Evolutionary conservation across 148 eudicot species (phyloP).

Genomic region (Vaccinium darrowii): DNA sequence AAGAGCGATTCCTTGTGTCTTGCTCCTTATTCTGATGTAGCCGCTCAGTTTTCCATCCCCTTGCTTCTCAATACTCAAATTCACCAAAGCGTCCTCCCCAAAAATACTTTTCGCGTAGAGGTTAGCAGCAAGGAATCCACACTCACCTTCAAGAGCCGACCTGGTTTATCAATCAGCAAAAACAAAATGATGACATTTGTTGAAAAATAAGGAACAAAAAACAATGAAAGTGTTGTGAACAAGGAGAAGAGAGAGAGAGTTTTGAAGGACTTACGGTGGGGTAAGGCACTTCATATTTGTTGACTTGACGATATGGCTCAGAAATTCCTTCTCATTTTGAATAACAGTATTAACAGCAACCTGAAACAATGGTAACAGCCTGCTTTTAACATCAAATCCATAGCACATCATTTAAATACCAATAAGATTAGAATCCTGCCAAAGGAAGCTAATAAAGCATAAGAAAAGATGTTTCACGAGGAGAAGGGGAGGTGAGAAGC

Average conservation of each 20-base stretch:
- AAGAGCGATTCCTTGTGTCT: conserved; percentile 62
- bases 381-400: neutral
- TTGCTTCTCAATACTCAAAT: conserved; percentile 63
- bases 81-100: conserved; percentile 68
- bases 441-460: neutral
- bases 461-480: neutral
- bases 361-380: conserved; percentile 23
- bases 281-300: conserved; percentile 91
- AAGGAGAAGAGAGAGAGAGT: neutral
- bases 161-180: conserved; percentile 24
- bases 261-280: conserved; percentile 56
- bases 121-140: conserved; percentile 72
- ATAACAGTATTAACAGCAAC: conserved; percentile 74
- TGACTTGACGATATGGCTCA: conserved; percentile 74
- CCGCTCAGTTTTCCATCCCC: conserved; percentile 58
- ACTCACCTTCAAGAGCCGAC: conserved; percentile 67
- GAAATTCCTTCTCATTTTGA: conserved; percentile 72
- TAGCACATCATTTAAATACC: neutral
- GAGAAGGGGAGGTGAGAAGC: neutral
- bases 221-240: neutral
- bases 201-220: neutral
- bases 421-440: neutral
- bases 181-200: neutral
- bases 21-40: conserved; percentile 67
- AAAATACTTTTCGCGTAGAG: conserved; percentile 69